Percentiles rank a stretch among this genome's conserved stretches.
Conservation (phyloP, 2,329 filamentous ascomycete genomes). For the Epichloe typhina region DNA sequence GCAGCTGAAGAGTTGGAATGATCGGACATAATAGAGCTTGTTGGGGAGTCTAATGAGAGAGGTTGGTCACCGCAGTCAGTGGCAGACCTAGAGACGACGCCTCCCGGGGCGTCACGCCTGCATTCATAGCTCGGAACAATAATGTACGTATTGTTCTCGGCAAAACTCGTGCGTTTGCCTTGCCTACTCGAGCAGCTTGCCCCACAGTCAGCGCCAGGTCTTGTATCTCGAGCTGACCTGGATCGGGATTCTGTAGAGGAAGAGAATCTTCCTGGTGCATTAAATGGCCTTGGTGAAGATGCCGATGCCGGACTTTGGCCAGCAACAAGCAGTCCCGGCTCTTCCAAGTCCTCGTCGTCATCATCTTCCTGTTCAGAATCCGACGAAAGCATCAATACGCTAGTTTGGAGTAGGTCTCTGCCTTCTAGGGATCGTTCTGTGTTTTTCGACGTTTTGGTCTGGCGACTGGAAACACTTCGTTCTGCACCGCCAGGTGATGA, state of each 20-base stretch:
- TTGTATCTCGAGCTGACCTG: conserved; percentile 8
- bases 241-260: conserved; percentile 3
- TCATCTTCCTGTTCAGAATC: conserved; percentile 38
- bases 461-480: conserved; percentile 40
- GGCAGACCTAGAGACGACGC: conserved; percentile 12
- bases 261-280: conserved; percentile 1
- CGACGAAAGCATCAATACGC: conserved; percentile 43
- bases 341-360: conserved; percentile 8
- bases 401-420: conserved; percentile 39
- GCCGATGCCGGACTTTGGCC: not conserved
- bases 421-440: conserved; percentile 33
- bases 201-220: not conserved
- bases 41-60: conserved; percentile 12
- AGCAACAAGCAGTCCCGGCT: not conserved
- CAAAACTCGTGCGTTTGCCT: conserved; percentile 27
- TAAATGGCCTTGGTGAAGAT: not conserved
- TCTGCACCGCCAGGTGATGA: conserved; percentile 27
- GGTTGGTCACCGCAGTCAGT: conserved; percentile 14
- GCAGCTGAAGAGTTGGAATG: conserved; percentile 23
- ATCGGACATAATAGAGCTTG: conserved; percentile 23
- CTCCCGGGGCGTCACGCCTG: conserved; percentile 4
- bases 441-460: conserved; percentile 38
- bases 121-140: conserved; percentile 21
- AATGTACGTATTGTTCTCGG: conserved; percentile 28
- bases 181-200: conserved; percentile 17